A percentile compares a stretch with the other conserved stretches of the same genome.
These are phyloP conservation scores for Aspergillus pseudotamarii DNA, from an alignment of 2,329 filamentous ascomycete species.

Conservation along the genomic window DNA sequence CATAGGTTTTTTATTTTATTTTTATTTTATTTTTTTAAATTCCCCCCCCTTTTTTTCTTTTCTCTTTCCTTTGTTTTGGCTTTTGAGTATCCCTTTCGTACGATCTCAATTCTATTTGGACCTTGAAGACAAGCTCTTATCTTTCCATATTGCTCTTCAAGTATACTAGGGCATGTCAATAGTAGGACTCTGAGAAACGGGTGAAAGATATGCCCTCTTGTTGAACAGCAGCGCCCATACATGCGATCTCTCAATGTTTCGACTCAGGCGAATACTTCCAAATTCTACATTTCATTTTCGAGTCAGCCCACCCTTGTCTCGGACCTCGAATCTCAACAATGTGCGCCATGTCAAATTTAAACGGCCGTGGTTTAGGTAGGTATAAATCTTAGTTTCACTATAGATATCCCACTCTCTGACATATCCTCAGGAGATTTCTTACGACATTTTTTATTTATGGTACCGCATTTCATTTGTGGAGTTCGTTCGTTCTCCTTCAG, in stretches of 20 bases:
- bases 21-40: too few relatives aligned
- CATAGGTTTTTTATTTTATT: not conserved
- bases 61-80: not conserved
- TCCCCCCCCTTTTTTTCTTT: not conserved
- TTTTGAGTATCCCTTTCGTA: not conserved
- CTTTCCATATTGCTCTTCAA: not conserved
- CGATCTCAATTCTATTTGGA: not conserved
- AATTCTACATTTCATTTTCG: constrained; percentile 27
- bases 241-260: constrained; percentile 36
- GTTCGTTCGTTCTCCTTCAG: constrained; percentile 33
- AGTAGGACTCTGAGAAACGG: not conserved
- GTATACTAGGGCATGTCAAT: not conserved
- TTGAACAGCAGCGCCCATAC: constrained; percentile 12
- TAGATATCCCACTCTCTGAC: not conserved
- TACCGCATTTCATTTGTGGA: constrained; percentile 38
- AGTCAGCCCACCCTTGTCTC: constrained; percentile 23
- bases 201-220: constrained; percentile 9
- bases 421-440: constrained; percentile 29
- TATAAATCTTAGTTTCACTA: not conserved
- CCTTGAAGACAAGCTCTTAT: not conserved
- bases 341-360: constrained; percentile 37
- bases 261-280: constrained; percentile 32
- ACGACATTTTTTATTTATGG: constrained; percentile 34
- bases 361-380: constrained; percentile 38
- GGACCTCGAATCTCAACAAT: constrained; percentile 21